phyloP scores from a whole-genome alignment of 2,329 filamentous ascomycete species.

The Sarocladium strictum region DNA sequence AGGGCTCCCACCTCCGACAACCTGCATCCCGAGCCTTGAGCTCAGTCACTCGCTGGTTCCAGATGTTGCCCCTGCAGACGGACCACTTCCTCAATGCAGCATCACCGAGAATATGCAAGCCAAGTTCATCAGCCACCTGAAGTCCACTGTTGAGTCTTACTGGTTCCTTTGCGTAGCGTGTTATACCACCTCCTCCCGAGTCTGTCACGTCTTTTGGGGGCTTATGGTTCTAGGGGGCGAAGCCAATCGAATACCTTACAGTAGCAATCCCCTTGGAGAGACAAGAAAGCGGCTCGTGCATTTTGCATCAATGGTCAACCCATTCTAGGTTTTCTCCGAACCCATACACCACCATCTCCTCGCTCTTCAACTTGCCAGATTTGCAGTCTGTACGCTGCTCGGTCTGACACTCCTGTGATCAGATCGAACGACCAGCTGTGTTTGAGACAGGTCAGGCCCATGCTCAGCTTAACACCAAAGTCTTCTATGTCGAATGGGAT shows the following conservation, averaged over 20 bases:
- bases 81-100: not conserved
- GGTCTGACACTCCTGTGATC: constrained; percentile 55
- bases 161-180: not conserved
- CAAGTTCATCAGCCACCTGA: not conserved
- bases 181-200: not conserved
- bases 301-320: not conserved
- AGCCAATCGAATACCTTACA: too few relatives aligned
- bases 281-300: too few relatives aligned
- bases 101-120: not conserved
- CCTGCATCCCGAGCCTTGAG: too few relatives aligned
- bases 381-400: constrained; percentile 54
- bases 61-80: not conserved
- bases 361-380: constrained; percentile 60
- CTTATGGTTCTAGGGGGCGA: too few relatives aligned
- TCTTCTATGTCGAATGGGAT: constrained; percentile 66
- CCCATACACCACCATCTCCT: constrained; percentile 10
- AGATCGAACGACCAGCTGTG: constrained; percentile 69
- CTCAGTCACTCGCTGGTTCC: too few relatives aligned
- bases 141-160: not conserved
- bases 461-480: constrained; percentile 57
- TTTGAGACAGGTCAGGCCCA: constrained; percentile 61
- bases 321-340: constrained; percentile 1
- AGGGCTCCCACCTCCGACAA: too few relatives aligned
- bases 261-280: too few relatives aligned
- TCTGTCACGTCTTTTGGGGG: not conserved